These are phyloP conservation scores for Cordyceps cicadae DNA, from an alignment of 2,329 filamentous ascomycete genomes.

Conservation along the genomic window DNA sequence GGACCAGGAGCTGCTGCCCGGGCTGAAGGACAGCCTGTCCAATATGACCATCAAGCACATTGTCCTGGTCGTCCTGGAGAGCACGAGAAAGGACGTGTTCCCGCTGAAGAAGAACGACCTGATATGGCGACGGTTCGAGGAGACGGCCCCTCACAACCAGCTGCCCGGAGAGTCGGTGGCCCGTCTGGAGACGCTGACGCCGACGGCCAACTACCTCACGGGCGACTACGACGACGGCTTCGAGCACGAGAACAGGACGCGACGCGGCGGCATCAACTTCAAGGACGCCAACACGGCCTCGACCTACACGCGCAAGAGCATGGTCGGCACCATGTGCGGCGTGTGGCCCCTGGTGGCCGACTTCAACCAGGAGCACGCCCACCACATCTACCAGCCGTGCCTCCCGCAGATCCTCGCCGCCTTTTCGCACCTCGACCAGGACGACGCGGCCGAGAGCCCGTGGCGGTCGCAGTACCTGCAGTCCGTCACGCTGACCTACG, in stretches of 20 bases:
- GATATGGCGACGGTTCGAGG: slow-evolving; percentile 27
- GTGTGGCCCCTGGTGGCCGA: slow-evolving; percentile 32
- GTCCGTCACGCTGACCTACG: slow-evolving; percentile 25
- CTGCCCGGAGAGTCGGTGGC: slow-evolving; percentile 25
- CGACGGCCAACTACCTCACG: slow-evolving; percentile 26
- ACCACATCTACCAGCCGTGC: slow-evolving; percentile 37
- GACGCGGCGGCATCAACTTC: slow-evolving; percentile 30
- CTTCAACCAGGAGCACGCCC: slow-evolving; percentile 32
- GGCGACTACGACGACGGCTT: slow-evolving; percentile 29
- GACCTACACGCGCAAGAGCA: slow-evolving; percentile 37
- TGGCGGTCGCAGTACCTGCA: slow-evolving; percentile 28
- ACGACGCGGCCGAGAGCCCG: slow-evolving; percentile 16
- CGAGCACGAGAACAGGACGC: slow-evolving; percentile 13
- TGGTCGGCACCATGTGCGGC: slow-evolving; percentile 33
- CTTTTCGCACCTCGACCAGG: slow-evolving; percentile 12
- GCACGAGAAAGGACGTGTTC: slow-evolving; percentile 37
- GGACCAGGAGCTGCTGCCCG: slow-evolving; percentile 24
- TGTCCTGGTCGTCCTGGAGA: slow-evolving; percentile 34
- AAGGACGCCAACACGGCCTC: slow-evolving; percentile 32
- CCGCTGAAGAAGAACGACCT: slow-evolving; percentile 33
- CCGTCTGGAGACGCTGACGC: slow-evolving; percentile 22
- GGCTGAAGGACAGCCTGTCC: slow-evolving; percentile 19
- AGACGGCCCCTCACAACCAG: slow-evolving; percentile 23
- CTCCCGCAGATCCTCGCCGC: slow-evolving; percentile 27
- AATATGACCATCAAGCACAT: slow-evolving; percentile 34